Evolutionary conservation across 2,329 filamentous ascomycete genomes (phyloP), one percentile per base, ranked within the genome.

Genomic region (Penicillium vulpinum): DNA sequence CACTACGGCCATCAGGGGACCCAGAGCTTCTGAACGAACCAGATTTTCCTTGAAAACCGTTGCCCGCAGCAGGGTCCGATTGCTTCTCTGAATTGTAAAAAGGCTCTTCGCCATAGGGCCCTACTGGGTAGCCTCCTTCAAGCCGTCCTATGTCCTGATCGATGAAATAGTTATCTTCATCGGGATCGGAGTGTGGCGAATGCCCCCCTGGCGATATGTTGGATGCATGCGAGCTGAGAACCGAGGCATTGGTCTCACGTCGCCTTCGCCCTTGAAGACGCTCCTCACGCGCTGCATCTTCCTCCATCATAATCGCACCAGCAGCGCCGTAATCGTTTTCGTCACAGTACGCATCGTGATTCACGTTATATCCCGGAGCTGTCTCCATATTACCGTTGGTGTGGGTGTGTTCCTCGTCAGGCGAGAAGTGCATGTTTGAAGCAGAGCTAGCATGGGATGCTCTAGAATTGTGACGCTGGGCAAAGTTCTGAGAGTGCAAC

Each of bases 271-370:
- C 78, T 59, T 81, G 67, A 22, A 67, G 56, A 24, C 67, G 62
- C 38, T 63, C 74, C 26, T 71, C 81, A 43, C 83, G 80, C 6
- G 76, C 80, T 49, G 87, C 85, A 58, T 95, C 90, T 70, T 87
- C 82, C 71, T 87, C 86, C 83, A 97, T 86, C 63, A 92, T 92
- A 70, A 90, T 84, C 50, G 95, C 93, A 58, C 91, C 91, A 38
- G 89, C 87, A 21, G 89, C 93, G 73, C 97, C 93, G 0, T 89
- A 86, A 69, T 97, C 93, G 69, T 91, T 95, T 48, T 95, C 91
- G 53, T 93, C 89, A 60, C 81, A 80, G 64, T 81, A 82, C 6
- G 77, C 76, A 58, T 76, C 77, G 57, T 80, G 78, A 58, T 79
- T 78, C 38, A 78, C 72, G 56, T 77, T 75, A 49, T 79, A 71